Percentiles rank a stretch among this genome's conserved stretches.
These are phyloP conservation scores for Medicago truncatula DNA, from an alignment of 306 rosid species.

Conservation along the genomic window MtrunA17r5.0-ANR NC_053045.1:60479001-60479500, in stretches of 20 bases:
- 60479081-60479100: constrained; percentile 38
- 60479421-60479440: neutral
- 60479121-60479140: constrained; percentile 4
- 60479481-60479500: neutral
- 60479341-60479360: neutral
- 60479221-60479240: too few species aligned
- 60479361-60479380: neutral
- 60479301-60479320: constrained; percentile 16
- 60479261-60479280: neutral
- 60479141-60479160: too few species aligned
- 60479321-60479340: too few species aligned
- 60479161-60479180: neutral
- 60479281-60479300: too few species aligned
- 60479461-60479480: neutral
- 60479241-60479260: too few species aligned
- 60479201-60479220: neutral
- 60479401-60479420: constrained; percentile 7
- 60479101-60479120: constrained; percentile 32
- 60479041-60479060: constrained; percentile 44
- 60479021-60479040: constrained; percentile 35
- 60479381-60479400: constrained; percentile 7
- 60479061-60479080: constrained; percentile 37
- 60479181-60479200: constrained; percentile 1
- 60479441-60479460: neutral
- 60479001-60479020: constrained; percentile 23